Conservation (phyloP, 176 grass and related monocot genomes). For the Aegilops bicornis region DNA sequence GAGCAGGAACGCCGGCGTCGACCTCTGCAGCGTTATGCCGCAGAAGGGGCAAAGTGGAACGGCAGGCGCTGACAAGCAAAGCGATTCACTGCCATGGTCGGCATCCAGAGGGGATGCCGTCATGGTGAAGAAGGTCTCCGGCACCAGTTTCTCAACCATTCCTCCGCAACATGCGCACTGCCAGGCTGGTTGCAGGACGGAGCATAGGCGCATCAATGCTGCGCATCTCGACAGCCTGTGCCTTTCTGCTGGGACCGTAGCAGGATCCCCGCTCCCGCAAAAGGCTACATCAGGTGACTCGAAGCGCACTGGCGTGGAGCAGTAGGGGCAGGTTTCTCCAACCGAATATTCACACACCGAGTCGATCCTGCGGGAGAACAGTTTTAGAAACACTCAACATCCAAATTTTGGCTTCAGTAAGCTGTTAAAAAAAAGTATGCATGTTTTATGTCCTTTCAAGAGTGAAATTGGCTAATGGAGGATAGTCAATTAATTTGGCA, state of each 20-base stretch:
- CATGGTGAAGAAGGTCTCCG: constrained; percentile 44
- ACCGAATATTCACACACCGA: constrained; percentile 40
- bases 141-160: constrained; percentile 43
- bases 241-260: constrained; percentile 17
- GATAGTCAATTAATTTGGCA: not conserved
- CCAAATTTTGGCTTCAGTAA: not conserved
- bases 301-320: constrained; percentile 50
- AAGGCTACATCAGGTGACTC: constrained; percentile 49
- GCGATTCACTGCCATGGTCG: constrained; percentile 9
- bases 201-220: constrained; percentile 47
- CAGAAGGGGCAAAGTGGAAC: constrained; percentile 57
- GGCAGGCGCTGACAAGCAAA: not conserved
- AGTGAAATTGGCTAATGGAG: not conserved
- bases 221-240: constrained; percentile 62
- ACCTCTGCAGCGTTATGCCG: constrained; percentile 57
- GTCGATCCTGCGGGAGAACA: constrained; percentile 34
- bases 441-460: not conserved
- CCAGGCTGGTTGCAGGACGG: constrained; percentile 47
- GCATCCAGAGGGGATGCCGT: constrained; percentile 21
- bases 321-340: constrained; percentile 64
- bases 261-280: constrained; percentile 32
- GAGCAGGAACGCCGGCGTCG: constrained; percentile 50
- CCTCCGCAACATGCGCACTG: constrained; percentile 56
- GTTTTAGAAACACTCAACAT: not conserved
- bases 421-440: not conserved